Percentiles rank a stretch among this genome's conserved stretches.
Conservation (phyloP, 257 asterid genomes). For the Primulina eburnea region DNA sequence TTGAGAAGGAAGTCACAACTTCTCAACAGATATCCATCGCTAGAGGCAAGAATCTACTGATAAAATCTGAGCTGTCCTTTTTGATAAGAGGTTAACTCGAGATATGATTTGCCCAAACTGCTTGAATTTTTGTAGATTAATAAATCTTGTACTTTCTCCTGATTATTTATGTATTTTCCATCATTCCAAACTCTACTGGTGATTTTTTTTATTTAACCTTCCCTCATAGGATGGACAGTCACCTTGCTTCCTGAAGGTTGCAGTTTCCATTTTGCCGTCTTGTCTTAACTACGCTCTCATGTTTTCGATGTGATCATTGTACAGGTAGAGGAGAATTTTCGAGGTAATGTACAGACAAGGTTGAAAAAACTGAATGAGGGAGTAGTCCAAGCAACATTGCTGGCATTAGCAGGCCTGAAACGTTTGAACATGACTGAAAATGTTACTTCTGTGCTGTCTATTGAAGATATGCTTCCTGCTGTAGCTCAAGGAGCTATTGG, state of each 20-base stretch:
- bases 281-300: constrained; percentile 1
- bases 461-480: constrained; percentile 99
- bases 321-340: constrained; percentile 85
- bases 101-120: not conserved
- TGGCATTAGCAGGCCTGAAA: constrained; percentile 91
- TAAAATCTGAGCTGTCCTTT: constrained; percentile 1
- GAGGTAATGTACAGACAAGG: constrained; percentile 96
- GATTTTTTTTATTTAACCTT: not conserved
- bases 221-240: no score
- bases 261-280: not conserved
- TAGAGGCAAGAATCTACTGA: constrained; percentile 43
- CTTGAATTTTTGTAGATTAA: not conserved
- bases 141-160: no score
- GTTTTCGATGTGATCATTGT: constrained; percentile 16
- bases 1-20: constrained; percentile 93
- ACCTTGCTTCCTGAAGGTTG: not conserved
- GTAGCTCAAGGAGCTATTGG: constrained; percentile 99
- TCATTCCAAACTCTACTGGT: not conserved
- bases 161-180: not conserved
- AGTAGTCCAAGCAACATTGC: constrained; percentile 83
- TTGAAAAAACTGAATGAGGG: constrained; percentile 82
- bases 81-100: not conserved
- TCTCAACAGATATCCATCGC: constrained; percentile 76
- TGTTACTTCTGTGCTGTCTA: constrained; percentile 66
- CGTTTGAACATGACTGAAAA: constrained; percentile 83